Conservation (phyloP, 2,329 filamentous ascomycete genomes). For the Botrytis tulipae region DNA sequence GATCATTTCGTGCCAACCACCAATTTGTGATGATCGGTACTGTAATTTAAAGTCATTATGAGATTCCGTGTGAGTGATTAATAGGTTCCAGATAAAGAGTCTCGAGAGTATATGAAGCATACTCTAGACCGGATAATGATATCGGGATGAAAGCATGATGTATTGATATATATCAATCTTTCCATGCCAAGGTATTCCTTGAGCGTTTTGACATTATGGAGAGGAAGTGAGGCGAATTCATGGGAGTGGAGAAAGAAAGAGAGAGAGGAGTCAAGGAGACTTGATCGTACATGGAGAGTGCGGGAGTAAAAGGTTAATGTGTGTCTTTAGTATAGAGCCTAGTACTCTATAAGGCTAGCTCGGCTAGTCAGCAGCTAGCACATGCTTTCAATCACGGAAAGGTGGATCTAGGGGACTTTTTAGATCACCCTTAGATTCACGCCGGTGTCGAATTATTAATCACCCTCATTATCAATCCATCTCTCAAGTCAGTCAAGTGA, state of each 20-base stretch:
- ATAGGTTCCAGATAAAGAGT: neutral
- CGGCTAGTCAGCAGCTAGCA: neutral
- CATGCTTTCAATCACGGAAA: neutral
- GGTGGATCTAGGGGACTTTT: slow-evolving; percentile 1
- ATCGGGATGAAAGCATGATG: neutral
- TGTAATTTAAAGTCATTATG: neutral
- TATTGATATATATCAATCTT: neutral
- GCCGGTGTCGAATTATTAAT: neutral
- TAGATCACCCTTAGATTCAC: neutral
- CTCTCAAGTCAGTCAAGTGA: no score
- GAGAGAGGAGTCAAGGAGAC: neutral
- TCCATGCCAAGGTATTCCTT: neutral
- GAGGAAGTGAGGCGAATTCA: neutral
- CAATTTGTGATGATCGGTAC: neutral
- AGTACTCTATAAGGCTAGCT: neutral
- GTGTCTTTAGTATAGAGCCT: neutral
- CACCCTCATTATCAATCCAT: neutral
- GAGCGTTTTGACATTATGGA: neutral
- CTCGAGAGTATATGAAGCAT: neutral
- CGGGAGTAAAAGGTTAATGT: neutral
- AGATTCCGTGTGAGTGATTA: neutral
- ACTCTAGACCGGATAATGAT: neutral
- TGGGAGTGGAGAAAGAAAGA: neutral
- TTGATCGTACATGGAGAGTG: neutral
- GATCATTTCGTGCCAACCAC: neutral